phyloP scores from a whole-genome alignment of 1,139 yeast genomes.

The Debaryomyces robertsiae region DNA sequence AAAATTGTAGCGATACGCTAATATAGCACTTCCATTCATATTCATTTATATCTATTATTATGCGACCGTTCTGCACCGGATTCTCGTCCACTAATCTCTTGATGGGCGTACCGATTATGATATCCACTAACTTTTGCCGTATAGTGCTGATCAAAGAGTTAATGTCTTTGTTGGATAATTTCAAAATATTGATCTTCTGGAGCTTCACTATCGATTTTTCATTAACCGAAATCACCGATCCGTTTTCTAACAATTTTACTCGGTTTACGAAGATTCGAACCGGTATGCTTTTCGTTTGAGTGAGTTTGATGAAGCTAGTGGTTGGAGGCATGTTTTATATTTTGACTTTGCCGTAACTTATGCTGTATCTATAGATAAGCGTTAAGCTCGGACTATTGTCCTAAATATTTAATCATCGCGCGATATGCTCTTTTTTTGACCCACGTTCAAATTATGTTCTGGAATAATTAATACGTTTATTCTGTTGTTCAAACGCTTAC shows the following conservation, averaged over 20 bases:
- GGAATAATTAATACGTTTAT: too few relatives aligned
- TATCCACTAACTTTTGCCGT: slow-evolving; percentile 11
- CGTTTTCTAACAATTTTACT: slow-evolving; percentile 13
- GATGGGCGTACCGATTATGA: slow-evolving; percentile 11
- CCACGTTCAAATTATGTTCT: too few relatives aligned
- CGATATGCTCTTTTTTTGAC: too few relatives aligned
- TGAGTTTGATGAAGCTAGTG: slow-evolving; percentile 14
- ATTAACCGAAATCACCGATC: slow-evolving; percentile 17
- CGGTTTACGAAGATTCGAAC: slow-evolving; percentile 19
- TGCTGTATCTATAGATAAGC: too few relatives aligned
- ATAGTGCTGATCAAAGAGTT: slow-evolving; percentile 16
- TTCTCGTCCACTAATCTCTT: slow-evolving; percentile 8
- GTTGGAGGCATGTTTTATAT: slow-evolving; percentile 11
- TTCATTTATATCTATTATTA: slow-evolving; percentile 13
- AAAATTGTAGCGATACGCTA: slow-evolving; percentile 12
- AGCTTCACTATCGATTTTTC: slow-evolving; percentile 20
- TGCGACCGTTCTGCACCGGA: slow-evolving; percentile 4
- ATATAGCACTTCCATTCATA: slow-evolving; percentile 17
- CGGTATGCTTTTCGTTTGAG: slow-evolving; percentile 15
- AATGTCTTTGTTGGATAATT: slow-evolving; percentile 19
- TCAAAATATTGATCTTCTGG: slow-evolving; percentile 18
- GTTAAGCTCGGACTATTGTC: too few relatives aligned
- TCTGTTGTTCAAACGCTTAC: too few relatives aligned
- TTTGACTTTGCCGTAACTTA: too few relatives aligned
- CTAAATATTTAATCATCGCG: too few relatives aligned